These are phyloP conservation scores for Colletotrichum sp. DNA, from an alignment of 2,329 filamentous ascomycete genomes.

Conservation along the genomic window DNA sequence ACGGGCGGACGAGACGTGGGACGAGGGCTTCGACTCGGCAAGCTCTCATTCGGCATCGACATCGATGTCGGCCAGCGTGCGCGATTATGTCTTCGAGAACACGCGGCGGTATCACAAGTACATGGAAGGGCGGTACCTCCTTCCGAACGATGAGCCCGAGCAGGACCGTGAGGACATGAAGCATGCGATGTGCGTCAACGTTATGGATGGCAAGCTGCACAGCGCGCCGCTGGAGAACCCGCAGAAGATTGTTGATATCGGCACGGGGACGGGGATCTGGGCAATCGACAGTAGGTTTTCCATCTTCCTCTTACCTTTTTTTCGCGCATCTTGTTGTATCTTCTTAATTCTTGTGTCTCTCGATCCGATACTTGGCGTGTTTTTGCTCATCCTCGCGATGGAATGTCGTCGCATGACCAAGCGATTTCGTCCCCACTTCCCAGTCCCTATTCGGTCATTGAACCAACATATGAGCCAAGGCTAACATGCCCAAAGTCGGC, in stretches of 20 bases:
- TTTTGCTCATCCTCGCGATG: not conserved
- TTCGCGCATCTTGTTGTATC: not conserved
- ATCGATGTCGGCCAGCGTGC: constrained; percentile 11
- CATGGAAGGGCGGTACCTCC: constrained; percentile 41
- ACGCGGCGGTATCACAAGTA: constrained; percentile 44
- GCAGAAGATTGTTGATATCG: constrained; percentile 46
- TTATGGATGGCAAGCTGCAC: constrained; percentile 38
- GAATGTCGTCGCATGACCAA: not conserved
- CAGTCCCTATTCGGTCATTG: not conserved
- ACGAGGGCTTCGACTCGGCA: constrained; percentile 3
- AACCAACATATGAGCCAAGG: not conserved
- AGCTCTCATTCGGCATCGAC: constrained; percentile 9
- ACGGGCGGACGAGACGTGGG: not conserved
- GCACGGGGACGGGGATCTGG: constrained; percentile 50
- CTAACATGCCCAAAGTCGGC: constrained; percentile 28
- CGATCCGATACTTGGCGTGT: not conserved
- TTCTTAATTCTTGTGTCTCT: not conserved
- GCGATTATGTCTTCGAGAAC: constrained; percentile 38
- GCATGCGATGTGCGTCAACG: constrained; percentile 30
- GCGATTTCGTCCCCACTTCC: not conserved
- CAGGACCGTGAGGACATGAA: constrained; percentile 20
- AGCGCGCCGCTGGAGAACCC: constrained; percentile 37
- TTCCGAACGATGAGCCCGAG: constrained; percentile 41
- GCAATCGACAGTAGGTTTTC: constrained; percentile 40
- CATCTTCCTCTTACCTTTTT: not conserved